Base-by-base conservation (phyloP, 805 yeast species). In the Sungouiozyma intestinalis region DNA sequence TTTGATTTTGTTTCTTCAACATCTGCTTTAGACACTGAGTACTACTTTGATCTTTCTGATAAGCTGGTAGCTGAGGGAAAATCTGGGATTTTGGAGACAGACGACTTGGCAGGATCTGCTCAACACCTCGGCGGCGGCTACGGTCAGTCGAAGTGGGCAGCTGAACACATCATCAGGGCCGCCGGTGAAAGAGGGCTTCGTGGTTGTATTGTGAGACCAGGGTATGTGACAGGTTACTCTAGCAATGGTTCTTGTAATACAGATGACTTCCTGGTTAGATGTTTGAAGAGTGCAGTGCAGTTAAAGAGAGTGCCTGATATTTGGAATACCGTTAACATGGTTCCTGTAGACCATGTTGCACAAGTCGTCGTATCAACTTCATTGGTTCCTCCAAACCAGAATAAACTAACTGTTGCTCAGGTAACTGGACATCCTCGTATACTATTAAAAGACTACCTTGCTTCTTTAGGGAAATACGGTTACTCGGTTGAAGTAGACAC, bases 391-490 rank as follows among this genome's bases (percentile, higher is more conserved):
- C 84, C 92, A 18, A 52, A 63, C 17, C 53, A 53, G 2, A 67
- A 67, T 14, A 70, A 66, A 39, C 64, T 79, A 35, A 66, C 79
- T 1, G 98, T 94, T 35, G 87, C 86, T 2, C 98, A 92, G 36
- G 97, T 92, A n/a, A 92, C 97, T 4, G 94, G 90, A 18, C 97
- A 92, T 54, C 99, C 99, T 46, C 78, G 98, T 60, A 78, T 86
- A 45, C 68, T 74, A 35, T 83, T 88, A 67, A 80, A 77, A 54
- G 79, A 83, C 50, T 90, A 78, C 66, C 66, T 92, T 51, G 76
- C 77, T 15, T 57, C 80, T 8, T 69, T 88, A 57, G 64, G 69
- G 42, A 60, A 65, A 13, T 90, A 76, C 54, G 98, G 98, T 7
- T 94, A 85, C 64, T 54, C 69, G 16, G 77, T 84, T 38, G 63